Conservation (phyloP, 208 protist genomes). For the Leishmania gerbilli region DNA sequence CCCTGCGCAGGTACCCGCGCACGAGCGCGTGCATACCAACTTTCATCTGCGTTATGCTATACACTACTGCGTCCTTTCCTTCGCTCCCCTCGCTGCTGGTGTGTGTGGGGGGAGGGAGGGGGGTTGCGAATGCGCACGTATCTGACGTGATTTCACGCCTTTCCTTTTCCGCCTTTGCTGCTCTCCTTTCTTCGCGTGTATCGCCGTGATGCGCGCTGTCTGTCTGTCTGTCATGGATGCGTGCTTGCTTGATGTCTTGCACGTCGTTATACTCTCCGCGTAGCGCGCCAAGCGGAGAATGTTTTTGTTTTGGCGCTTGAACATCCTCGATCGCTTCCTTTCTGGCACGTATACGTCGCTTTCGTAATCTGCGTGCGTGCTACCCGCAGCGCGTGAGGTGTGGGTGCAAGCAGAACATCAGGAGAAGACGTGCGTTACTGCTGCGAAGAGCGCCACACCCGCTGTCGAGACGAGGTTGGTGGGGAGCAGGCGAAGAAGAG, state of each 20-base stretch:
- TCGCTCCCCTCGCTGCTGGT: not conserved
- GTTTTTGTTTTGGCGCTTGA: not conserved
- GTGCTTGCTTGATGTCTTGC: constrained; percentile 5
- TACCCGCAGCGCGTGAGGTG: not conserved
- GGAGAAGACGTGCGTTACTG: not conserved
- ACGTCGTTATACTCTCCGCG: not conserved
- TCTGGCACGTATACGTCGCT: constrained; percentile 5
- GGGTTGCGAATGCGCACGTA: not conserved
- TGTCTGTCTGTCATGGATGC: not conserved
- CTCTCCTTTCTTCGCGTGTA: not conserved
- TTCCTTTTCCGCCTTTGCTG: not conserved
- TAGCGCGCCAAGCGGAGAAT: not conserved
- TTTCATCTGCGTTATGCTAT: too few species aligned
- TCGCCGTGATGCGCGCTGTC: not conserved
- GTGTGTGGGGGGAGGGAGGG: not conserved
- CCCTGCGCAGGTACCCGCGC: not conserved
- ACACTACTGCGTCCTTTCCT: not conserved
- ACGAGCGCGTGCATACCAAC: not conserved
- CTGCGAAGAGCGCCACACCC: too few species aligned
- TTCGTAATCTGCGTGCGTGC: not conserved
- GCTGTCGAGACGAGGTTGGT: not conserved
- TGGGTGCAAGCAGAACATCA: not conserved
- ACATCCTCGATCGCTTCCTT: not conserved
- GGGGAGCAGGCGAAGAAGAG: not conserved
- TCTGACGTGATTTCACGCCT: not conserved